phyloP scores from a whole-genome alignment of 345 rosid genomes.

The Anacardium occidentale region DNA sequence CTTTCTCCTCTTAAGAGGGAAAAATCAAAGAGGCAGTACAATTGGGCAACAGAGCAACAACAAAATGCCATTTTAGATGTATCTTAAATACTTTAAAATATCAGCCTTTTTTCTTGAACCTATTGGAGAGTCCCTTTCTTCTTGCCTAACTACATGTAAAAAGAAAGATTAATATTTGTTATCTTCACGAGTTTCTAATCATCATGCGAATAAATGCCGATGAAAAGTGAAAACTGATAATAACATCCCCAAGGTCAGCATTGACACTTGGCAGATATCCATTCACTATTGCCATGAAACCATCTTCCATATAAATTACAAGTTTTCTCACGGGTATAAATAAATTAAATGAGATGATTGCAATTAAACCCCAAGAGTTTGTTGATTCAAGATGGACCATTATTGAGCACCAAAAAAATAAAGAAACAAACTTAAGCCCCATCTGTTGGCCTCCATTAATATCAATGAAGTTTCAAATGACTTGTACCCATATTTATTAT shows the following conservation, averaged over 20 bases:
- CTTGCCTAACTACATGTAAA: neutral
- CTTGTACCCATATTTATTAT: no score
- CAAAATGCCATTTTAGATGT: no score
- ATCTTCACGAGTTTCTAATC: neutral
- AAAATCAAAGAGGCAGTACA: neutral
- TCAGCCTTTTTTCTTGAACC: neutral
- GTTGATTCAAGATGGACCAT: no score
- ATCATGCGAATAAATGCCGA: neutral
- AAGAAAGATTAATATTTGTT: neutral
- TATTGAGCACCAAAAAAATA: no score
- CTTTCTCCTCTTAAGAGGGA: no score
- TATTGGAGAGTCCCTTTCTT: neutral
- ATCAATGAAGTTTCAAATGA: no score
- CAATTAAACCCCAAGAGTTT: no score
- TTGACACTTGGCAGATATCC: neutral
- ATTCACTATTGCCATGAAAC: neutral
- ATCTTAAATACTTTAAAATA: no score
- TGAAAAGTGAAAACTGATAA: neutral
- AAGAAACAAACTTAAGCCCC: no score
- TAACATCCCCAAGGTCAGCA: conserved; percentile 7
- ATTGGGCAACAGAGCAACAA: neutral
- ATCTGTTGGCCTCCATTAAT: no score
- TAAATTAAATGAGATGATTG: neutral
- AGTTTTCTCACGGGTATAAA: neutral
- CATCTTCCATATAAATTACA: neutral